phyloP scores from a whole-genome alignment of 106 monocot genomes.

The Dioscorea zingiberensis region DNA sequence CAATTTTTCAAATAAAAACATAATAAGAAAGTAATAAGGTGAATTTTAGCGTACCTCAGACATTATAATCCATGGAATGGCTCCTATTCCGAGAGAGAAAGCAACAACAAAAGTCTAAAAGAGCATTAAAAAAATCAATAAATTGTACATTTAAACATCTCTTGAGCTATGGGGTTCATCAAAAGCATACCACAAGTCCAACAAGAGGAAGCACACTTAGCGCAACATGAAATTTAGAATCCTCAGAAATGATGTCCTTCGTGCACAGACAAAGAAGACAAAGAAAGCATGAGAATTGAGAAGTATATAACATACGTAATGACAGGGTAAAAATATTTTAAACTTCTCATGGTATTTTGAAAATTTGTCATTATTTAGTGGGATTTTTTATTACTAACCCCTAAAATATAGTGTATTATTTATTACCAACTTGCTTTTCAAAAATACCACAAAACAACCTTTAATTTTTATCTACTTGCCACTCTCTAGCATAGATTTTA shows the following conservation, averaged over 20 bases:
- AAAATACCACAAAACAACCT: no score
- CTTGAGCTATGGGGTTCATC: background rate
- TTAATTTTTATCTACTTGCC: no score
- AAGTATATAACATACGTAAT: background rate
- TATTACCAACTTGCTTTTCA: no score
- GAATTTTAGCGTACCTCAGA: slow-evolving; percentile 58
- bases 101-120: slow-evolving; percentile 64
- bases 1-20: background rate
- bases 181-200: slow-evolving; percentile 71
- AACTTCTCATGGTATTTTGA: no score
- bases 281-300: background rate
- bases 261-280: slow-evolving; percentile 11
- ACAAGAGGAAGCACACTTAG: slow-evolving; percentile 67
- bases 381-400: no score
- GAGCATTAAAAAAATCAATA: background rate
- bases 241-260: slow-evolving; percentile 44
- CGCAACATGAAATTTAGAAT: slow-evolving; percentile 37
- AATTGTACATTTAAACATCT: background rate
- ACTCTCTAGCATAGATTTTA: no score
- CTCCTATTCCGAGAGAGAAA: slow-evolving; percentile 86
- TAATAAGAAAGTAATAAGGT: background rate
- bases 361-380: no score
- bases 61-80: slow-evolving; percentile 98
- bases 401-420: no score
- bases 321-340: background rate